Conservation (phyloP, 768 basidiomycete species). For the Agaricus subrufescens region DNA sequence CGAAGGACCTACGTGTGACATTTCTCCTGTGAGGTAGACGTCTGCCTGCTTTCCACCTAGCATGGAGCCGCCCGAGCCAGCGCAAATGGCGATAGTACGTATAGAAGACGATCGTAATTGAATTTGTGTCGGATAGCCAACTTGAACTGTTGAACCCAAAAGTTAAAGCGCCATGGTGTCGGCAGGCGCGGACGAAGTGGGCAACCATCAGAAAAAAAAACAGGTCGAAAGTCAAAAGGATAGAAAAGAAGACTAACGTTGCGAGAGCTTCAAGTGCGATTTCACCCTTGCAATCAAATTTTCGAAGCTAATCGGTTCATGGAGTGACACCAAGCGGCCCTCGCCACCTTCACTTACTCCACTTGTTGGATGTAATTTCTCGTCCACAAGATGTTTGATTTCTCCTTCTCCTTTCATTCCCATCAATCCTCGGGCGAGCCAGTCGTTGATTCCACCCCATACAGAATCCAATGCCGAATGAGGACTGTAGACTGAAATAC, state of each 20-base stretch:
- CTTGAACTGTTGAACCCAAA: conserved; percentile 47
- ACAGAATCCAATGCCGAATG: conserved; percentile 89
- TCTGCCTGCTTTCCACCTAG: conserved; percentile 72
- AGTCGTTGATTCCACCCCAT: conserved; percentile 85
- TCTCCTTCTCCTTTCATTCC: conserved; percentile 29
- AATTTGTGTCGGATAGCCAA: conserved; percentile 42
- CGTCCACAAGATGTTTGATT: conserved; percentile 32
- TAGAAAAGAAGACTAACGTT: conserved; percentile 23
- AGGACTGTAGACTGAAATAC: conserved; percentile 83
- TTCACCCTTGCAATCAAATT: conserved; percentile 68
- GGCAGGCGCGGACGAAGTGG: conserved; percentile 5
- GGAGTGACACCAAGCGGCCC: conserved; percentile 65
- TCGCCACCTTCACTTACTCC: conserved; percentile 48
- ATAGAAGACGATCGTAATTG: conserved; percentile 30
- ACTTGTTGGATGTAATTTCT: conserved; percentile 31
- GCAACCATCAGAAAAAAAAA: conserved; percentile 15
- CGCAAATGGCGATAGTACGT: conserved; percentile 80
- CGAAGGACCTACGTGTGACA: conserved; percentile 65
- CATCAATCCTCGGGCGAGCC: conserved; percentile 61
- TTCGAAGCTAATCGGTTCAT: conserved; percentile 52
- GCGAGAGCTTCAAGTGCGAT: conserved; percentile 44
- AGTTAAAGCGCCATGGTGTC: conserved; percentile 6
- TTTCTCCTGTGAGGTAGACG: conserved; percentile 90
- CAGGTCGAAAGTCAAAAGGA: conserved; percentile 11
- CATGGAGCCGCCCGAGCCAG: conserved; percentile 82